These are phyloP conservation scores for Lachnum nothofagi DNA, from an alignment of 2,329 filamentous ascomycete genomes.

Conservation along the genomic window DNA sequence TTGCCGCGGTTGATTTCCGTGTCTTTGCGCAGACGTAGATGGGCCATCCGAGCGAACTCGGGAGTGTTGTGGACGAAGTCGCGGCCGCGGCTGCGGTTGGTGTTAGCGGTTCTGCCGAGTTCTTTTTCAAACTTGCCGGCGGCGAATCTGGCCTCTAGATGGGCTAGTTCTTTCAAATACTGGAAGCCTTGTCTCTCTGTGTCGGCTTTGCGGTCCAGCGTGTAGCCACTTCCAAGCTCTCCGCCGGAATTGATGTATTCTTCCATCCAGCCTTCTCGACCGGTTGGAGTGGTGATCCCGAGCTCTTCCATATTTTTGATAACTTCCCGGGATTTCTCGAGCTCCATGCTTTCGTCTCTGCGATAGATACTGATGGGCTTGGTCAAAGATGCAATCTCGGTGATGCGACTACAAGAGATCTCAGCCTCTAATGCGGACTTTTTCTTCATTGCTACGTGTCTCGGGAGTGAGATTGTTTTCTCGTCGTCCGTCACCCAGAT, in stretches of 20 bases:
- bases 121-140: conserved; percentile 1
- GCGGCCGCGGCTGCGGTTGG: too few relatives aligned
- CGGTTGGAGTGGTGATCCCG: conserved; percentile 41
- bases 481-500: conserved; percentile 64
- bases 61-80: too few relatives aligned
- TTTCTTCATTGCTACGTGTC: conserved; percentile 48
- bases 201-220: neutral
- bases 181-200: neutral
- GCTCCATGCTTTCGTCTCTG: conserved; percentile 46
- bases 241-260: neutral
- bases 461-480: conserved; percentile 55
- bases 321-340: conserved; percentile 39
- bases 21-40: neutral
- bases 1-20: neutral
- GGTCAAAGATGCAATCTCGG: conserved; percentile 47
- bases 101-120: too few relatives aligned
- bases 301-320: conserved; percentile 44
- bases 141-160: conserved; percentile 9
- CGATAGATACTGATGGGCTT: conserved; percentile 25
- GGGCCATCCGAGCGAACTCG: too few relatives aligned
- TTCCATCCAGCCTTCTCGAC: conserved; percentile 38
- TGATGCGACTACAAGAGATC: conserved; percentile 52
- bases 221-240: neutral
- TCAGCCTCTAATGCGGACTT: conserved; percentile 57
- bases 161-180: conserved; percentile 7